A percentile compares a stretch with the other conserved stretches of the same genome.
Conservation (phyloP, 306 rosid genomes). For the Sophora flavescens region DNA sequence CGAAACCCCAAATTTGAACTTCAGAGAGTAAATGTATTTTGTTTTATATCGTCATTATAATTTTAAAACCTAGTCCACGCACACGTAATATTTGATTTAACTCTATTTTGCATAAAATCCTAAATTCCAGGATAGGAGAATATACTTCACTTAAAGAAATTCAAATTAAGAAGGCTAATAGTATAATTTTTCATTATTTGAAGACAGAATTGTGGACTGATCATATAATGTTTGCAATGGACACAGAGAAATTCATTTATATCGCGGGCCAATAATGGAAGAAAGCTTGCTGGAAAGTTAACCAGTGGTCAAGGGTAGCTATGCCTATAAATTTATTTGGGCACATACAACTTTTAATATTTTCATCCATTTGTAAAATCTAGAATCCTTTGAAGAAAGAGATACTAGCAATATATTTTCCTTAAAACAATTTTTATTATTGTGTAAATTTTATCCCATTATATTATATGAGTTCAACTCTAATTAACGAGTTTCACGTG, state of each 20-base stretch:
- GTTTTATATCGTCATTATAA: not conserved
- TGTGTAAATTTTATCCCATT: too few relatives aligned
- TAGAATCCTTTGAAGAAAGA: not conserved
- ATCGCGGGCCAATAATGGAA: not conserved
- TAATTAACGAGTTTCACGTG: too few relatives aligned
- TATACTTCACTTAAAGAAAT: not conserved
- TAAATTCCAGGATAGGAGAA: not conserved
- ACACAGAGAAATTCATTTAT: not conserved
- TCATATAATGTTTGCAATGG: not conserved
- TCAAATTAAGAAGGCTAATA: not conserved
- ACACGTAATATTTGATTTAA: not conserved
- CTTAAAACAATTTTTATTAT: too few relatives aligned
- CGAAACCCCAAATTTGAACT: too few relatives aligned
- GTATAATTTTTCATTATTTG: not conserved
- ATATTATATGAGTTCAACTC: too few relatives aligned
- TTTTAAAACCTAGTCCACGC: not conserved
- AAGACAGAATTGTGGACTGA: not conserved
- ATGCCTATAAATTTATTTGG: not conserved
- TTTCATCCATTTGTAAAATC: not conserved
- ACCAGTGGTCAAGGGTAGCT: not conserved
- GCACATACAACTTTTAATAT: too few relatives aligned
- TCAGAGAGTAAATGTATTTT: too few relatives aligned
- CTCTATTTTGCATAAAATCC: not conserved
- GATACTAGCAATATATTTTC: too few relatives aligned
- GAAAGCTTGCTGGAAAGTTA: not conserved